Percentiles rank a stretch among this genome's conserved stretches.
Evolutionary conservation across 2,329 filamentous ascomycete species (phyloP).

Genomic region (Neonectria faginata): DNA sequence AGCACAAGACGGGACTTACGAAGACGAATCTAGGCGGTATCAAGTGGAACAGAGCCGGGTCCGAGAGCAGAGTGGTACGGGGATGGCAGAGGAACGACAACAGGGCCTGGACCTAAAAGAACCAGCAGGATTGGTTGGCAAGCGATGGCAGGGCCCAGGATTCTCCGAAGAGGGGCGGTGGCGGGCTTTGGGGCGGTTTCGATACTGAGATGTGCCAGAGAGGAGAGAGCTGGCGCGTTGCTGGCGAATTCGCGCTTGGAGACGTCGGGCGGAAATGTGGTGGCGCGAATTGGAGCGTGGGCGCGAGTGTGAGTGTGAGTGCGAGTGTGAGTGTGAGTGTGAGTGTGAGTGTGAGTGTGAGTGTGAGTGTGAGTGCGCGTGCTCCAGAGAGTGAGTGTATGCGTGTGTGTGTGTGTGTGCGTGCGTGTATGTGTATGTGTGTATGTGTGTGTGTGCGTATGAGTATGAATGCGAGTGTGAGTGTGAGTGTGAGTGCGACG

Average conservation of each 20-base stretch:
- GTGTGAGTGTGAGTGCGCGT: slow-evolving; percentile 8
- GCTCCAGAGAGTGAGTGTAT: slow-evolving; percentile 4
- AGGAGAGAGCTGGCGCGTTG: slow-evolving; percentile 13
- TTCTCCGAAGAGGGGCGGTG: slow-evolving; percentile 26
- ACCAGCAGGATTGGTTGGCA: slow-evolving; percentile 31
- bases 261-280: slow-evolving; percentile 6
- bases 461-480: slow-evolving; percentile 11
- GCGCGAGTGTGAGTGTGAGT: slow-evolving; percentile 6
- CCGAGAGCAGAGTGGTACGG: slow-evolving; percentile 24
- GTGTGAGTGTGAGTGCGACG: slow-evolving; percentile 14
- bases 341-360: slow-evolving; percentile 3
- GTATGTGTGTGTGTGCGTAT: slow-evolving; percentile 9
- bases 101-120: slow-evolving; percentile 23
- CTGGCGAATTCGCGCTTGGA: slow-evolving; percentile 17
- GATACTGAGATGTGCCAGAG: slow-evolving; percentile 20
- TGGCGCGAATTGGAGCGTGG: slow-evolving; percentile 8
- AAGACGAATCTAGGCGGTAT: slow-evolving; percentile 15
- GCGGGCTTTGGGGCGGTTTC: slow-evolving; percentile 22
- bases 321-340: slow-evolving; percentile 9
- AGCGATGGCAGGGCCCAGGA: slow-evolving; percentile 27
- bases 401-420: slow-evolving; percentile 4
- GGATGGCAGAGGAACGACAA: slow-evolving; percentile 24
- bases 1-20: slow-evolving; percentile 31
- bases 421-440: slow-evolving; percentile 7
- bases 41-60: slow-evolving; percentile 27